Evolutionary conservation across 768 basidiomycete genomes (phyloP), one percentile per base, ranked within the genome.

Genomic region (Boletus subparvulus): DNA sequence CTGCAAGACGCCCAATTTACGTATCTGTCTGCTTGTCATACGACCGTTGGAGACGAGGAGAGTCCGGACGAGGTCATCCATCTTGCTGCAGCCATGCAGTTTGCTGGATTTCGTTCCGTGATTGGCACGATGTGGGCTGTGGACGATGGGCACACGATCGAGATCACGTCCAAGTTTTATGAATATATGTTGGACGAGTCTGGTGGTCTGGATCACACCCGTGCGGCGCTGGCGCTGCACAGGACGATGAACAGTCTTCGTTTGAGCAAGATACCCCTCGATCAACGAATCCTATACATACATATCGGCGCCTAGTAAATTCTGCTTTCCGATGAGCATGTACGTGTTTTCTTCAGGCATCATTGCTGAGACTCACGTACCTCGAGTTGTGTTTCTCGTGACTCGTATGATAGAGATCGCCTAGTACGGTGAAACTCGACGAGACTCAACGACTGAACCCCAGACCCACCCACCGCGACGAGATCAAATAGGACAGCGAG

Each of bases 21-120:
- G 21, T 64, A 64, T 26, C 40, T 71, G 28, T 68, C 67, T 33
- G 67, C 69, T 0, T 71, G 70, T 36, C 63, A 67, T 21, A 47
- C 52, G 54, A 43, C 36, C 1, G 30, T 40, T 5, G 52, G 52
- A 19, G 45, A 47, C 16, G 45, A 47, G 37, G 36, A 46, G 19
- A 53, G 52, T 35, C 26, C 52, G n/a, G 35, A 37, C 9, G 44
- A 53, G 28, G 12, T n/a, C 1, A 55, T 55, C 16, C 58, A 59
- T 44, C 58, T 59, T 13, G 49, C 48, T 1, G 44, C 53, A 2
- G 53, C 48, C 1, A 55, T 46, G 53, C 53, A 46, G 19, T 55
- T 55, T 7, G 42, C 56, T 2, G 56, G 59, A 9, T 61, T 55
- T 33, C 50, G 54, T 2, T 60, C 58, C 0, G 61, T 61, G 2